Evolutionary conservation across 345 rosid species (phyloP), one percentile per base, ranked within the genome.

Genomic region (Geranium rotundifolium): DNA sequence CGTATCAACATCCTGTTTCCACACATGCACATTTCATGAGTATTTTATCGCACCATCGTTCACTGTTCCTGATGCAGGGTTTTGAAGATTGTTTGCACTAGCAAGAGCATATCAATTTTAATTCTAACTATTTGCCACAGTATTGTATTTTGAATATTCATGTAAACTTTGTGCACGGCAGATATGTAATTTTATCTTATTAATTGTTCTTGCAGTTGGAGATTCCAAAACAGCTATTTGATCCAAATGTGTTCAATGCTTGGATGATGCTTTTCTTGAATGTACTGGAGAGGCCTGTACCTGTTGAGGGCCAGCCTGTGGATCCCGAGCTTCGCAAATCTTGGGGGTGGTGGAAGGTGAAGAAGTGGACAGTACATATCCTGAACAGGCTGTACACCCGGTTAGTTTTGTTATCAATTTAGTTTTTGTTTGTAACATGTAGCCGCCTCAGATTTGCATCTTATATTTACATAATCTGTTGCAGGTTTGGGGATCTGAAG

Each of bases 291-390:
- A 86, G 96, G 75, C 84, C 95, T 58, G 90, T 95, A 67, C 95
- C 93, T 16, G 39, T 69, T n/a, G 99, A 95, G 74, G 97, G 96
- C n/a, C 93, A 95, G 75, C 97, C 97, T 73, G 55, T 69, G 58
- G 97, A 95, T 75, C 91, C 84, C 0, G 99, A 95, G 65, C 79
- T 83, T 31, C 82, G 97, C 79, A 95, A 90, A 78, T 82, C 95
- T 54, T 95, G 99, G 99, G 96, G 97, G 27, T 95, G 99, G 99
- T 95, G 99, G 99, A 95, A 95, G 74, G 91, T 95, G 84, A 95
- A 95, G 85, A 95, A 95, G 73, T 95, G 99, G 99, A 95, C 95
- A 0, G 90, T 87, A 74, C 97, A 90, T 67, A 95, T 95, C 65
- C 77, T 90, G 70, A 95, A 95, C 77, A 82, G 97, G 82, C 87